Base-by-base conservation (phyloP, 805 yeast genomes). In the Schwanniomyces pseudopolymorphus region DNA sequence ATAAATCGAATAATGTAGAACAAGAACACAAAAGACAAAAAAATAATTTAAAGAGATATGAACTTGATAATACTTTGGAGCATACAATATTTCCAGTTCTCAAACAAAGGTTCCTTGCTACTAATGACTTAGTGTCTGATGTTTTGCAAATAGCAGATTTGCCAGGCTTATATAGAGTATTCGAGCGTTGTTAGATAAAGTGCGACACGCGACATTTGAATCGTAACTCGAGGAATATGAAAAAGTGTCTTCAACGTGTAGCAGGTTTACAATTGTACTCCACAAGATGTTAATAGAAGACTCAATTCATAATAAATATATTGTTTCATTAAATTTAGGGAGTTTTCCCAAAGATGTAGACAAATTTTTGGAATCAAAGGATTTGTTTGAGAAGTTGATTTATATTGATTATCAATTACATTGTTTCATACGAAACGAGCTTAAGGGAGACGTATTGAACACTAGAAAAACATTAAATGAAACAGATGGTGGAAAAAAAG, bases 121-220 rank as follows among this genome's bases (percentile, higher is more conserved):
- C 95, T 0, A 70, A 70, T 11, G 59, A 57, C 2, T 55, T 89
- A 31, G 53, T 64, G 4, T 59, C 71, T 11, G 84, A 81, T 46
- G 81, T 90, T 3, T 78, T 88, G 4, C 96, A 92, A 62, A 81
- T 94, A 33, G 97, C 99, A 0, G 90, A 85, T 60, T 65, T 94
- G 25, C 98, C 98, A 1, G 96, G 96, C 0, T 70, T 94, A 46
- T 94, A 94, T 65, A 80, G 77, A 57, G 96, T 95, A 4, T 94
- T 94, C 71, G 99, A 94, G 69, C 75, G 99, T 61, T 94, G 99
- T 36, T 36, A 36, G 25, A 19, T 10, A 20, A 20, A 9, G n/a
- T 36, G 39, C 39, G 39, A 36, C 39, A 36, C 25, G 11, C 25
- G 28, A 26, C 28, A 26, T 26, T 26, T 26, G 13, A 10, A 7